Conservation (phyloP, 257 asterid species). For the Plantago ovata region DNA sequence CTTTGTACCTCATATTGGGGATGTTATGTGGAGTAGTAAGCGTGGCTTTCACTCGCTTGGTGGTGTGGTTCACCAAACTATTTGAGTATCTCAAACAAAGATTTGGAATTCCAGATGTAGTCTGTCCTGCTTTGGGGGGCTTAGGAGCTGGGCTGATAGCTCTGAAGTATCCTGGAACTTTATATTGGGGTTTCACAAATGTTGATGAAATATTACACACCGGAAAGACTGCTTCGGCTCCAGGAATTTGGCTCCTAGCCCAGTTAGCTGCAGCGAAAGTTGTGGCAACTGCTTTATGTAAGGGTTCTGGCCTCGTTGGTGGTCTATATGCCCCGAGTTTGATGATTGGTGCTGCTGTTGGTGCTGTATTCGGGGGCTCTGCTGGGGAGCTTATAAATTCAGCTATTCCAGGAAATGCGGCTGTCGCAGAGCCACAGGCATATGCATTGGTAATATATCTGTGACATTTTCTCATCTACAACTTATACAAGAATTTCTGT, state of each 20-base stretch:
- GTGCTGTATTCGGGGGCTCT: conserved; percentile 95
- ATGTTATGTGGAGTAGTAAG: conserved; percentile 98
- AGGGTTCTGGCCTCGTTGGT: conserved; percentile 96
- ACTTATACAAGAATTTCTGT: conserved; percentile 5
- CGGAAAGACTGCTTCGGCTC: conserved; percentile 98
- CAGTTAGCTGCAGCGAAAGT: conserved; percentile 91
- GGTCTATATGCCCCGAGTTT: conserved; percentile 97
- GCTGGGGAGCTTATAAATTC: conserved; percentile 88
- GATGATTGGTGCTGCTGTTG: conserved; percentile 99
- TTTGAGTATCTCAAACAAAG: conserved; percentile 66
- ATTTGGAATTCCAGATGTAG: conserved; percentile 78
- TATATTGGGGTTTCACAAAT: conserved; percentile 97
- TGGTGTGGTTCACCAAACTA: conserved; percentile 63
- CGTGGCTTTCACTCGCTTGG: conserved; percentile 76
- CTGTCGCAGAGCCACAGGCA: conserved; percentile 97
- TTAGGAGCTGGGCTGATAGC: conserved; percentile 98
- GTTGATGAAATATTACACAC: conserved; percentile 96
- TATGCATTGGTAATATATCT: conserved; percentile 70
- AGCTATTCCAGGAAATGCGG: conserved; percentile 95
- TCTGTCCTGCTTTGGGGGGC: conserved; percentile 96
- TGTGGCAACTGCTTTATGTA: conserved; percentile 88
- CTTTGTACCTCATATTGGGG: conserved; percentile 90
- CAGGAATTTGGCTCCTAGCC: conserved; percentile 93
- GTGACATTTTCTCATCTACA: conserved; percentile 8
- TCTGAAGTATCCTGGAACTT: conserved; percentile 87